A percentile compares a stretch with the other conserved stretches of the same genome.
These are phyloP conservation scores for Monascus purpureus DNA, from an alignment of 495 filamentous ascomycete genomes.

Conservation along the genomic window DNA sequence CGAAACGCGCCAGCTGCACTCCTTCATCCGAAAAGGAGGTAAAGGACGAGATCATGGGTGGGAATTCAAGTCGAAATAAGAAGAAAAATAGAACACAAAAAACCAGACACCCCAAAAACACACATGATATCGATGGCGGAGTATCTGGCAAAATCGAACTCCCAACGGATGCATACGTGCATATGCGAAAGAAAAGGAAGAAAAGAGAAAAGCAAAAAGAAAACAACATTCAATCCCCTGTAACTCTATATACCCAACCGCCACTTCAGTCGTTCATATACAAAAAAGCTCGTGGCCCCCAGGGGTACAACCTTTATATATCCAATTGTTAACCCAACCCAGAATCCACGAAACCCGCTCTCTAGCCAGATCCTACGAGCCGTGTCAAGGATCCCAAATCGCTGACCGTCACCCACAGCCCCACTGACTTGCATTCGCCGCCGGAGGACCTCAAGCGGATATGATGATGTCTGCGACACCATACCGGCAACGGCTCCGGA, in stretches of 20 bases:
- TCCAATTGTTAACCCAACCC: constrained; percentile 83
- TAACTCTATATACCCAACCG: constrained; percentile 56
- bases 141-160: too few species aligned
- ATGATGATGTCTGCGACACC: constrained; percentile 79
- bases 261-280: constrained; percentile 73
- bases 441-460: constrained; percentile 84
- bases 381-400: constrained; percentile 68
- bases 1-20: not conserved
- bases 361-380: constrained; percentile 57
- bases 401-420: constrained; percentile 75
- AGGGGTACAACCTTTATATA: constrained; percentile 91
- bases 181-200: not conserved
- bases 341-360: constrained; percentile 71
- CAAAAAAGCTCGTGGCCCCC: constrained; percentile 62
- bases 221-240: not conserved
- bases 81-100: constrained; percentile 1
- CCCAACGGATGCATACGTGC: not conserved
- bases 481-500: constrained; percentile 76
- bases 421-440: constrained; percentile 93
- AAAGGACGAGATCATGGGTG: too few species aligned
- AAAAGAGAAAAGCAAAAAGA: not conserved
- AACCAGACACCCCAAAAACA: not conserved
- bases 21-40: not conserved
- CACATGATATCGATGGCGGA: not conserved
- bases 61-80: constrained; percentile 1